A percentile compares a stretch with the other conserved stretches of the same genome.
Conservation (phyloP, 2,329 filamentous ascomycete species). For the Phoma sp. region DNA sequence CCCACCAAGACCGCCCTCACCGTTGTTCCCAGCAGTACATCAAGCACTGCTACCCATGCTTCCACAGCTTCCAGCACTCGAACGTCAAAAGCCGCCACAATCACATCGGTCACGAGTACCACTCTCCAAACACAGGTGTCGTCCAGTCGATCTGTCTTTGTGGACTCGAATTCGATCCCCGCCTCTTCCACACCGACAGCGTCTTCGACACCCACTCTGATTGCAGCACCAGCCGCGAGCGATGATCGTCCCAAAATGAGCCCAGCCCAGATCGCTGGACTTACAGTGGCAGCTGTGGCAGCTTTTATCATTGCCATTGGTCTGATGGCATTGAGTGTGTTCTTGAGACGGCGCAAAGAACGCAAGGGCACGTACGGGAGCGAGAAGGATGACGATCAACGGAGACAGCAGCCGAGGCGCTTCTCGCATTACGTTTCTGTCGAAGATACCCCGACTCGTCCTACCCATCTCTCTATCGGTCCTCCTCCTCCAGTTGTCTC, state of each 20-base stretch:
- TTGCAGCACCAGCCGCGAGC: conserved; percentile 18
- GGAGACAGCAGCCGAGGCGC: conserved; percentile 26
- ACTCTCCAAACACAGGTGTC: conserved; percentile 16
- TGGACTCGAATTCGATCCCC: conserved; percentile 32
- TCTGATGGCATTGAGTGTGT: conserved; percentile 46
- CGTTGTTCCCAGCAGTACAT: conserved; percentile 30
- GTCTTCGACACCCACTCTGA: conserved; percentile 20
- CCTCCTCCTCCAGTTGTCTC: conserved; percentile 20
- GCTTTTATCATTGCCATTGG: conserved; percentile 47
- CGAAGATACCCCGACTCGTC: conserved; percentile 13
- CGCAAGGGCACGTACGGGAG: conserved; percentile 29
- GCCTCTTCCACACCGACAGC: conserved; percentile 32
- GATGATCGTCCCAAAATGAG: conserved; percentile 37
- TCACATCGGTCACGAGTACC: conserved; percentile 19
- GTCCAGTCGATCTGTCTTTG: conserved; percentile 31
- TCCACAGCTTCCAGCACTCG: conserved; percentile 12
- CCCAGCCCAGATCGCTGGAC: conserved; percentile 47
- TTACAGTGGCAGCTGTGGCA: conserved; percentile 46
- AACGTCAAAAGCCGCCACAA: conserved; percentile 13
- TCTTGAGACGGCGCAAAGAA: conserved; percentile 43
- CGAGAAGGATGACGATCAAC: conserved; percentile 26
- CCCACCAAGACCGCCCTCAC: conserved; percentile 46
- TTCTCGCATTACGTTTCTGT: conserved; percentile 31
- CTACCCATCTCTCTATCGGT: conserved; percentile 23
- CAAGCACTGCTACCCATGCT: conserved; percentile 23